These are phyloP conservation scores for Salix purpurea DNA, from an alignment of 345 rosid species.

Conservation along the genomic window DNA sequence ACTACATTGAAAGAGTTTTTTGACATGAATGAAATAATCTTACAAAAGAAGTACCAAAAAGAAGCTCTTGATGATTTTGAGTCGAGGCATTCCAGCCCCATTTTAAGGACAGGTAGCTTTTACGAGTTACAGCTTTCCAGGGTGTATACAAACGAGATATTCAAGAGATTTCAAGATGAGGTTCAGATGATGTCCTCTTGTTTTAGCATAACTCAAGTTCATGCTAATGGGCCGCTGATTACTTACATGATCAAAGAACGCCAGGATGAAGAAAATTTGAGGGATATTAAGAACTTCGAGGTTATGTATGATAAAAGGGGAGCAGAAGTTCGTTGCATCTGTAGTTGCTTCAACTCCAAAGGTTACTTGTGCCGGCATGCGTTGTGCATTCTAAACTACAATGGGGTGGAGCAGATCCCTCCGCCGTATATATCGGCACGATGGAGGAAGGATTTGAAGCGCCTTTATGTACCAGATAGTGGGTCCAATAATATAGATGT, in stretches of 20 bases:
- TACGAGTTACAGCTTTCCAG: slow-evolving; percentile 81
- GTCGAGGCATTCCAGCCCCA: slow-evolving; percentile 45
- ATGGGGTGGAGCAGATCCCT: slow-evolving; percentile 25
- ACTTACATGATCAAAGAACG: slow-evolving; percentile 77
- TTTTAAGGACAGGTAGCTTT: slow-evolving; percentile 58
- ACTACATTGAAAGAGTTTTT: slow-evolving; percentile 89
- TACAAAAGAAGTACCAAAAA: slow-evolving; percentile 68
- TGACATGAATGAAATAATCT: slow-evolving; percentile 68
- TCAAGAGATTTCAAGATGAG: slow-evolving; percentile 73
- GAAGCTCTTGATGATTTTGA: slow-evolving; percentile 60
- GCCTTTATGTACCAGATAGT: slow-evolving; percentile 16
- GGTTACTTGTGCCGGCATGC: slow-evolving; percentile 91
- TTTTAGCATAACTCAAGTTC: slow-evolving; percentile 68
- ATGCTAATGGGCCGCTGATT: slow-evolving; percentile 54
- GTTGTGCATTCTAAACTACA: slow-evolving; percentile 36
- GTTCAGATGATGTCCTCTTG: slow-evolving; percentile 87
- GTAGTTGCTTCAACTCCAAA: slow-evolving; percentile 76
- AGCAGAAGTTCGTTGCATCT: slow-evolving; percentile 71
- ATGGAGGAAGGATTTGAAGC: slow-evolving; percentile 33
- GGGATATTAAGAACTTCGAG: slow-evolving; percentile 61
- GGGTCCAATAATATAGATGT: slow-evolving; percentile 22
- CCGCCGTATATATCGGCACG: slow-evolving; percentile 19
- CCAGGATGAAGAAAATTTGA: slow-evolving; percentile 47
- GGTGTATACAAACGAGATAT: slow-evolving; percentile 58
- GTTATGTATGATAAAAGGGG: slow-evolving; percentile 72